Percentiles rank a stretch among this genome's conserved stretches.
phyloP scores from a whole-genome alignment of 768 basidiomycete genomes.

The Hygrophorus russula region DNA sequence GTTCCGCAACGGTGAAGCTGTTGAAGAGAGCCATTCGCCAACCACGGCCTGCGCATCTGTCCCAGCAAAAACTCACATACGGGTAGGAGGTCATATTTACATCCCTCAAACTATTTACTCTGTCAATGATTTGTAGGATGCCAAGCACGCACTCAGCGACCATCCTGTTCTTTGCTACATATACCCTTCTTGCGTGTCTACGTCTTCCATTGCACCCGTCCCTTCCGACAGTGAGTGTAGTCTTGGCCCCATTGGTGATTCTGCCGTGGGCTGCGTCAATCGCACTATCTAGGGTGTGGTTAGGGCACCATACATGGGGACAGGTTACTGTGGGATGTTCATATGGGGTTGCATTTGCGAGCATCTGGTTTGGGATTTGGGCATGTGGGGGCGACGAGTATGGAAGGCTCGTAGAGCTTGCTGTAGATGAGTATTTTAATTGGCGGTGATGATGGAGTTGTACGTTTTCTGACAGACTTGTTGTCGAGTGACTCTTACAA shows the following conservation, averaged over 20 bases:
- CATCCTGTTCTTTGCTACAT: slow-evolving; percentile 55
- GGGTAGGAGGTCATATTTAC: slow-evolving; percentile 40
- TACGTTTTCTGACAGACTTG: too few species aligned
- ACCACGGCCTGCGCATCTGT: slow-evolving; percentile 38
- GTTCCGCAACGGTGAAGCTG: slow-evolving; percentile 46
- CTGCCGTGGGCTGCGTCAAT: slow-evolving; percentile 47
- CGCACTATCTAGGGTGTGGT: slow-evolving; percentile 56
- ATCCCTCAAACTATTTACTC: neutral
- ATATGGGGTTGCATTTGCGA: slow-evolving; percentile 44
- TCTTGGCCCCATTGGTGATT: slow-evolving; percentile 32
- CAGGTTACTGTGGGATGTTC: slow-evolving; percentile 53
- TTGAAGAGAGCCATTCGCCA: slow-evolving; percentile 54
- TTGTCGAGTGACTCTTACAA: too few species aligned
- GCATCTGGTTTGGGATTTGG: slow-evolving; percentile 53
- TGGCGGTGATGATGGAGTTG: too few species aligned
- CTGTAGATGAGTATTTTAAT: too few species aligned
- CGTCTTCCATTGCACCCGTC: slow-evolving; percentile 50
- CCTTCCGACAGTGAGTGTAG: slow-evolving; percentile 32
- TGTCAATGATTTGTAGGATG: slow-evolving; percentile 40
- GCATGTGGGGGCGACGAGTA: slow-evolving; percentile 13
- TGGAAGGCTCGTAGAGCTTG: slow-evolving; percentile 14
- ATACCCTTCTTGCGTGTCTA: slow-evolving; percentile 42
- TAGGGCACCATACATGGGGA: slow-evolving; percentile 65
- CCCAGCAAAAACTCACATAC: slow-evolving; percentile 43
- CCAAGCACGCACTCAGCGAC: slow-evolving; percentile 73